Evolutionary conservation across 2,329 filamentous ascomycete species (phyloP).

Genomic region (Neophaeococcomyces aloes): DNA sequence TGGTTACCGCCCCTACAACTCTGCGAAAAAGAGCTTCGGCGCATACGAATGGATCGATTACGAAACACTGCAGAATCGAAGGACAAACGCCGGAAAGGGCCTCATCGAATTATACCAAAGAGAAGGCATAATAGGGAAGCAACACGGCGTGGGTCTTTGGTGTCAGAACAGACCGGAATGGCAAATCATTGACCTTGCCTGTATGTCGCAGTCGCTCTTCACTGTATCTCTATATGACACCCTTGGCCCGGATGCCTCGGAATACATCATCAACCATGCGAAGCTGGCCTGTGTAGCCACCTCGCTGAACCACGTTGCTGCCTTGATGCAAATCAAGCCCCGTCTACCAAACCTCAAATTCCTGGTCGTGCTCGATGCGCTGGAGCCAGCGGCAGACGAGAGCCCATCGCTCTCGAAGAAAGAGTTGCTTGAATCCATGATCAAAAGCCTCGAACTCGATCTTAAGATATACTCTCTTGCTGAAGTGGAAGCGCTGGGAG

Average conservation of each 20-base stretch:
- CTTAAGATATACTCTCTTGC: conserved; percentile 68
- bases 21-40: conserved; percentile 60
- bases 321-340: conserved; percentile 68
- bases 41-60: conserved; percentile 80
- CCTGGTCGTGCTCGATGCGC: conserved; percentile 74
- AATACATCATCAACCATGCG: conserved; percentile 93
- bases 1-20: conserved; percentile 70
- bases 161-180: conserved; percentile 80
- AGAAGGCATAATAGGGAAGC: conserved; percentile 54
- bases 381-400: conserved; percentile 62
- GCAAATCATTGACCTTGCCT: conserved; percentile 79
- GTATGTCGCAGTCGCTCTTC: conserved; percentile 76
- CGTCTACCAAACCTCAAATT: conserved; percentile 71
- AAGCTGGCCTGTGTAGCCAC: conserved; percentile 64
- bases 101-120: conserved; percentile 70
- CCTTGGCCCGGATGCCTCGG: conserved; percentile 76
- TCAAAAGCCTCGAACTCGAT: conserved; percentile 51
- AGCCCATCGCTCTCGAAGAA: conserved; percentile 66
- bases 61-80: conserved; percentile 62
- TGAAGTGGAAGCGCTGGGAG: conserved; percentile 73
- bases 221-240: conserved; percentile 95
- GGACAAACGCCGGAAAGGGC: conserved; percentile 76
- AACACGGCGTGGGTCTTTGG: conserved; percentile 73
- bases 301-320: conserved; percentile 69
- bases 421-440: conserved; percentile 64